Percentiles rank a stretch among this genome's conserved stretches.
These are phyloP conservation scores for Penicillium sp. DNA, from an alignment of 2,329 filamentous ascomycete genomes.

Conservation along the genomic window DNA sequence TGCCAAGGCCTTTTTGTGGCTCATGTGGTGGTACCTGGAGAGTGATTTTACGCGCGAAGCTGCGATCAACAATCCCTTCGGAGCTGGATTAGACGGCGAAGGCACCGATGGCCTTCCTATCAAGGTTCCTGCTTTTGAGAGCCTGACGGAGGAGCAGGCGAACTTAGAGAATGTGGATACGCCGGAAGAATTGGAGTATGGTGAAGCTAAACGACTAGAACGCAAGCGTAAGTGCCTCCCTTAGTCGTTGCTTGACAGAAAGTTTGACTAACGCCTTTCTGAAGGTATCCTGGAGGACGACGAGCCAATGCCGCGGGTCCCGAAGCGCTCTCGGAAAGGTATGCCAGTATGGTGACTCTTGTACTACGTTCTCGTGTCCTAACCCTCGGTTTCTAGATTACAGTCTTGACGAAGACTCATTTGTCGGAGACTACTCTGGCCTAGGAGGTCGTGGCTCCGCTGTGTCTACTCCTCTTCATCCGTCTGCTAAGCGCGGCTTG, in stretches of 20 bases:
- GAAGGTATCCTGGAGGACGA: slow-evolving; percentile 52
- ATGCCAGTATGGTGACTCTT: slow-evolving; percentile 12
- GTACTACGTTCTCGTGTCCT: slow-evolving; percentile 6
- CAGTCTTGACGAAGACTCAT: slow-evolving; percentile 38
- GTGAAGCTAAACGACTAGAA: slow-evolving; percentile 51
- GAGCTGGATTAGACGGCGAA: slow-evolving; percentile 52
- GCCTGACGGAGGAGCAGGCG: slow-evolving; percentile 53
- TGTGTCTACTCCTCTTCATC: slow-evolving; percentile 42
- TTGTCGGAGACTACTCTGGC: slow-evolving; percentile 33
- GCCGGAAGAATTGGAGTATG: slow-evolving; percentile 51
- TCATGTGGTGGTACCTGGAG: slow-evolving; percentile 99
- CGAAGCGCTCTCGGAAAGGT: slow-evolving; percentile 51
- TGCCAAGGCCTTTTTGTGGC: slow-evolving; percentile 88
- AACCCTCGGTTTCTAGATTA: slow-evolving; percentile 23
- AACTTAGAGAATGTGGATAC: slow-evolving; percentile 54
- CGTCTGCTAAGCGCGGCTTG: slow-evolving; percentile 36
- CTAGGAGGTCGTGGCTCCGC: slow-evolving; percentile 33
- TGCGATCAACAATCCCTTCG: slow-evolving; percentile 88
- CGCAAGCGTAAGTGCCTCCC: slow-evolving; percentile 44
- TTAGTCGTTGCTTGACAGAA: neutral
- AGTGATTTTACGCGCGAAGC: slow-evolving; percentile 90
- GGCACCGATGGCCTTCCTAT: slow-evolving; percentile 47
- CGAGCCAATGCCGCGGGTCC: slow-evolving; percentile 46
- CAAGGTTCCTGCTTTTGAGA: slow-evolving; percentile 51
- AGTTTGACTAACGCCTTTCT: slow-evolving; percentile 14